Evolutionary conservation across 1,284 basidiomycete genomes (phyloP).

Genomic region (Melampsora larici-populina): DNA sequence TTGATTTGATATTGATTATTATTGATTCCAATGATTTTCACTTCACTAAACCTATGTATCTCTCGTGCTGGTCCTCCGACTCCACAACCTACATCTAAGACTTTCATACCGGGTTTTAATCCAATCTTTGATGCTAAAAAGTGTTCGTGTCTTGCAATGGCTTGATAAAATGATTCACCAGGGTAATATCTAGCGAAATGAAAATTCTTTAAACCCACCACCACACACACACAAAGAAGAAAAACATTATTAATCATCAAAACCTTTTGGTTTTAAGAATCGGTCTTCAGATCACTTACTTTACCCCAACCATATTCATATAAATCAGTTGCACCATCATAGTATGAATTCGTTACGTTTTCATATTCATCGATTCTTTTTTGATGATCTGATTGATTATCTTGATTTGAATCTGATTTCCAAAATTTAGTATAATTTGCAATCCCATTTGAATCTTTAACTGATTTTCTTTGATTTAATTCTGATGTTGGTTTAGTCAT

Average conservation of each 20-base stretch:
- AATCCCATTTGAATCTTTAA: conserved; percentile 75
- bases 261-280: neutral
- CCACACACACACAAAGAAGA: no score
- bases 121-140: conserved; percentile 84
- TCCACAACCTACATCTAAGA: conserved; percentile 96
- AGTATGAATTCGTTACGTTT: conserved; percentile 82
- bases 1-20: conserved; percentile 95
- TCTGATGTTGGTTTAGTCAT: neutral
- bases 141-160: conserved; percentile 90
- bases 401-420: conserved; percentile 77
- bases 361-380: conserved; percentile 80
- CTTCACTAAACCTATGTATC: conserved; percentile 87
- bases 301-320: conserved; percentile 76
- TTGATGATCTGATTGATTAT: conserved; percentile 67
- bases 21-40: conserved; percentile 81
- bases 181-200: conserved; percentile 55
- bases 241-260: neutral
- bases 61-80: conserved; percentile 95
- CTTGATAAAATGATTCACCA: conserved; percentile 54
- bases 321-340: conserved; percentile 66
- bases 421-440: conserved; percentile 90
- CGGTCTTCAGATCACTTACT: no score
- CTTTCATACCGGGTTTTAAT: conserved; percentile 82
- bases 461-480: conserved; percentile 50
- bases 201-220: conserved; percentile 53